Conservation (phyloP, 1,284 basidiomycete genomes). For the Kalmanozyma brasiliensis region DNA sequence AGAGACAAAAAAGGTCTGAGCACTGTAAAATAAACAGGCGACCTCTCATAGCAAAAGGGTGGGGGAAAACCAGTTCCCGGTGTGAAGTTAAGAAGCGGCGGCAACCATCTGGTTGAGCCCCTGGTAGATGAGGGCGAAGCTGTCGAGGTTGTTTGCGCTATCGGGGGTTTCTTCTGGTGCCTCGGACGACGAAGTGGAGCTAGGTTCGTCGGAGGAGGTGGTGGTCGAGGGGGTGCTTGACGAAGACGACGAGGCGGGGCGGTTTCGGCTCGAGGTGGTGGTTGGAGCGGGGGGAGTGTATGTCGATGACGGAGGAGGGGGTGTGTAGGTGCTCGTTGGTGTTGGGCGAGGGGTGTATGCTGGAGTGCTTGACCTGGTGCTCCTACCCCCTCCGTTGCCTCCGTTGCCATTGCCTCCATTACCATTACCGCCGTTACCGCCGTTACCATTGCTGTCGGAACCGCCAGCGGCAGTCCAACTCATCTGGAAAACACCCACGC, state of each 20-base stretch:
- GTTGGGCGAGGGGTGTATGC: conserved; percentile 13
- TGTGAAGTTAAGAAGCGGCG: conserved; percentile 15
- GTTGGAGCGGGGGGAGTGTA: background rate
- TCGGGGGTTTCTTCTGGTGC: background rate
- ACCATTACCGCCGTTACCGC: conserved; percentile 17
- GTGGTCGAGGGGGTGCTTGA: conserved; percentile 3
- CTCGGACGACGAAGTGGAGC: background rate
- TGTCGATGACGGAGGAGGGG: conserved; percentile 8
- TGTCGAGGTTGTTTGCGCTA: conserved; percentile 30
- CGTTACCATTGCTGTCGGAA: conserved; percentile 10
- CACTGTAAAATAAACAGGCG: too few relatives aligned
- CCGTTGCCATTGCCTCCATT: background rate
- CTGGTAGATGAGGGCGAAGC: conserved; percentile 43
- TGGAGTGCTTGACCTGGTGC: background rate
- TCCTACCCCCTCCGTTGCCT: background rate
- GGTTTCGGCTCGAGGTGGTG: conserved; percentile 8
- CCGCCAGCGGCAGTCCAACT: conserved; percentile 40
- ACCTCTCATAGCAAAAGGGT: background rate
- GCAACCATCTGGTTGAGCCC: conserved; percentile 39
- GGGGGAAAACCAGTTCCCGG: conserved; percentile 16
- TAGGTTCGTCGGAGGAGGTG: conserved; percentile 6
- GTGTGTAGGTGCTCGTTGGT: conserved; percentile 20
- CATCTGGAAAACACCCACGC: conserved; percentile 54
- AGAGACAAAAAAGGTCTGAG: conserved; percentile 1
- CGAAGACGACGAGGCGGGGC: conserved; percentile 4